Percentiles rank a stretch among this genome's conserved stretches.
Evolutionary conservation across 148 eudicot species (phyloP).

Genomic region (Agrostemma githago): DNA sequence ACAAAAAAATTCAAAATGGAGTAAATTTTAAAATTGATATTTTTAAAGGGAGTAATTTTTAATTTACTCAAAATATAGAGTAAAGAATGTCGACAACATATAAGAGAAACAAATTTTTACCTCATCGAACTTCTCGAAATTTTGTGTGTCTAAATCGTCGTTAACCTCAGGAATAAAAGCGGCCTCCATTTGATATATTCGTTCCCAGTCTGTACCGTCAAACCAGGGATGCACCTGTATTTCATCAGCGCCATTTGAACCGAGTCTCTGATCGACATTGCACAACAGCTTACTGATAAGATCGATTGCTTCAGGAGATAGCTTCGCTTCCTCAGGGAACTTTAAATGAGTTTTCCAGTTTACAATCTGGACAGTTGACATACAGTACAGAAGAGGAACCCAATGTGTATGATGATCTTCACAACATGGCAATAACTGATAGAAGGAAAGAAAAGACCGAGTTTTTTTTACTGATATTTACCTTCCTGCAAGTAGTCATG

Average conservation of each 20-base stretch:
- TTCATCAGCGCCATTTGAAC: conserved; percentile 86
- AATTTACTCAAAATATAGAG: background rate
- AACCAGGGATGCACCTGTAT: conserved; percentile 97
- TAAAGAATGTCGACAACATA: background rate
- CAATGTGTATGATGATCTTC: conserved; percentile 4
- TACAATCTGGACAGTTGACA: conserved; percentile 77
- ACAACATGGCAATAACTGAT: conserved; percentile 1
- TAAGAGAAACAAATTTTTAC: conserved; percentile 27
- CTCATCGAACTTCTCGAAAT: conserved; percentile 97
- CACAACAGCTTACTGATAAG: conserved; percentile 80
- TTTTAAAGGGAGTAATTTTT: no score
- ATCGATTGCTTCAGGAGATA: conserved; percentile 82
- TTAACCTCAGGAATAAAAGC: conserved; percentile 95
- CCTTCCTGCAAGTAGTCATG: conserved; percentile 97
- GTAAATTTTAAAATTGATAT: no score
- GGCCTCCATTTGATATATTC: conserved; percentile 88
- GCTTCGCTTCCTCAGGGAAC: conserved; percentile 86
- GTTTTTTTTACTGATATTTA: no score
- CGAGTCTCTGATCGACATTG: conserved; percentile 82
- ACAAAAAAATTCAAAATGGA: no score
- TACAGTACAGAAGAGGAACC: conserved; percentile 6
- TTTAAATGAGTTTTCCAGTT: conserved; percentile 91
- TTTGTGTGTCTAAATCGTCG: conserved; percentile 93
- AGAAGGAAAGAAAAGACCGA: background rate
- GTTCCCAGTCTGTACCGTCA: conserved; percentile 71